Base-by-base conservation (phyloP, 2,329 filamentous ascomycete species). In the Didymella pinodella region DNA sequence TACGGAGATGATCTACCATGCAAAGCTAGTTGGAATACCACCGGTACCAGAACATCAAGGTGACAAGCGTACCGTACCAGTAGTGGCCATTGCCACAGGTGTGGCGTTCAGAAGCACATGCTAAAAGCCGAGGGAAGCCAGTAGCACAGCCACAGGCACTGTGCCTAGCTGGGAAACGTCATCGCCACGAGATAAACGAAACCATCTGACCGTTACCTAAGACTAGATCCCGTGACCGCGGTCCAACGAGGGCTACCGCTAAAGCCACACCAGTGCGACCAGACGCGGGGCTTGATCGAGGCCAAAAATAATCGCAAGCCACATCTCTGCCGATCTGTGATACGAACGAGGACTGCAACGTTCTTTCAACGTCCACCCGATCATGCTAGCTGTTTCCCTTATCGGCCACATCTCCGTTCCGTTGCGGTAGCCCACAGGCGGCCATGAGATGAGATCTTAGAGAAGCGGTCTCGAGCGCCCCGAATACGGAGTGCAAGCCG, bases 81-180 rank as follows among this genome's bases (percentile, higher is more conserved):
- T n/a, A 20, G n/a, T 28, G 11, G 20, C 12, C 16, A n/a, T 47
- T 26, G 50, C 50, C 50, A 46, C 43, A 54, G 12, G 41, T 28
- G 25, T 44, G 41, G 41, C 41, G 25, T 44, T 28, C 25, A 16
- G 16, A 41, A 47, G 36, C 55, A 58, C 43, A 53, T 53, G 55
- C 32, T 25, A 53, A 34, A 43, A 18, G 22, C 53, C n/a, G 43
- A 32, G 12, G 22, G 26, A 26, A 32, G 7, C 3, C 11, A 4
- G 18, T 26, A 34, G 41, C 50, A 59, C 50, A 46, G 50, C 56
- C 50, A 54, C 50, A 57, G 36, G 32, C 43, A 38, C 32, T 34
- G 48, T 36, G 34, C 14, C 28, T 48, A 44, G 31, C 28, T 52
- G 43, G 36, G 25, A 36, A 59, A 46, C 50, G 20, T 50, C 49